Conservation (phyloP, 2,329 filamentous ascomycete genomes). For the Ceratocystis ficicola region DNA sequence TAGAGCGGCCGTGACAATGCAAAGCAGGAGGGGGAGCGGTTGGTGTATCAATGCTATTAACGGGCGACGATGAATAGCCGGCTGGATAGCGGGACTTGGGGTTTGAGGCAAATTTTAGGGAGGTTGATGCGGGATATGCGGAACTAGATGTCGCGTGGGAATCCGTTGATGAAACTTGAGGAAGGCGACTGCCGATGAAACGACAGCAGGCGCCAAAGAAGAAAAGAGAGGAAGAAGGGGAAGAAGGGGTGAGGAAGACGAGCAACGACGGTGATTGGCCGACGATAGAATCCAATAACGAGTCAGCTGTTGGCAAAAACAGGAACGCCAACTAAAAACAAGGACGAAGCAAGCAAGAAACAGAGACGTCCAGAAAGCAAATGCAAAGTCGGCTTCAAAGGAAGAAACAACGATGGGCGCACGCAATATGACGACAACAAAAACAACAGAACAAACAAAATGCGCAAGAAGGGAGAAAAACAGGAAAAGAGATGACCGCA, state of each 20-base stretch:
- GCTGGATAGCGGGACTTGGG: constrained; percentile 6
- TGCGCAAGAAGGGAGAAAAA: background rate
- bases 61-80: background rate
- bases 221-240: constrained; percentile 19
- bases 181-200: constrained; percentile 35
- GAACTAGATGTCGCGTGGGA: constrained; percentile 29
- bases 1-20: constrained; percentile 13
- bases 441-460: constrained; percentile 1
- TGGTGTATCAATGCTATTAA: background rate
- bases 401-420: constrained; percentile 13
- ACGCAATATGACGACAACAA: constrained; percentile 23
- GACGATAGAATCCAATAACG: constrained; percentile 6
- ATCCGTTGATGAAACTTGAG: constrained; percentile 38
- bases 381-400: background rate
- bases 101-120: constrained; percentile 21
- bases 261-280: constrained; percentile 7
- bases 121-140: constrained; percentile 14
- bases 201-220: constrained; percentile 31
- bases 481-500: background rate
- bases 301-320: constrained; percentile 3
- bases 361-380: background rate
- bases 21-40: background rate
- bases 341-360: background rate
- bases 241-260: constrained; percentile 15
- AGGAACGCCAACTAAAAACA: background rate